phyloP scores from a whole-genome alignment of 345 rosid species.

The Tarenaya hassleriana region DNA sequence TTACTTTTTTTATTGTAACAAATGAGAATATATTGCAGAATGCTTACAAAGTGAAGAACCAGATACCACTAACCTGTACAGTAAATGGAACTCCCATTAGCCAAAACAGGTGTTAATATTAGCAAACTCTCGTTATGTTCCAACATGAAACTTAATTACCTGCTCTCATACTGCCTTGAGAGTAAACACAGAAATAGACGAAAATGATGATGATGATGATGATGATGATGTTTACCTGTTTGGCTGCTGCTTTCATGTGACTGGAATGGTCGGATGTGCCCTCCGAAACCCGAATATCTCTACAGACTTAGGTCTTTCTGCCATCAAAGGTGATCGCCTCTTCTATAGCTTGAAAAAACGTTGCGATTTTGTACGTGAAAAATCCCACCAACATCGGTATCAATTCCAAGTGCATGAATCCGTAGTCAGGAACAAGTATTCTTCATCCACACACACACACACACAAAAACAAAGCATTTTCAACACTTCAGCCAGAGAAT shows the following conservation, averaged over 20 bases:
- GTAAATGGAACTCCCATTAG: no score
- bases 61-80: no score
- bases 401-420: constrained; percentile 63
- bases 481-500: constrained; percentile 1
- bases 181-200: no score
- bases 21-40: no score
- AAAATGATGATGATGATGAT: no score
- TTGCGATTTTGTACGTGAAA: constrained; percentile 88
- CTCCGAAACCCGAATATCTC: not conserved
- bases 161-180: no score
- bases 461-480: constrained; percentile 13
- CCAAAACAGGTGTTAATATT: no score
- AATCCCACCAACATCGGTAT: constrained; percentile 92
- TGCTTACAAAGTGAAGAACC: no score
- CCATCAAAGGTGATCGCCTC: constrained; percentile 44
- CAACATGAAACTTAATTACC: no score
- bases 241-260: not conserved
- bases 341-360: constrained; percentile 80
- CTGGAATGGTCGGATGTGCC: not conserved
- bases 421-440: constrained; percentile 80
- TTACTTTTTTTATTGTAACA: no score
- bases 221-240: not conserved
- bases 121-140: no score
- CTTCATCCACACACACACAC: constrained; percentile 48
- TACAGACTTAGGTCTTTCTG: constrained; percentile 28